Base-by-base conservation (phyloP, 2,329 filamentous ascomycete genomes). In the Alternaria infectoria region DNA sequence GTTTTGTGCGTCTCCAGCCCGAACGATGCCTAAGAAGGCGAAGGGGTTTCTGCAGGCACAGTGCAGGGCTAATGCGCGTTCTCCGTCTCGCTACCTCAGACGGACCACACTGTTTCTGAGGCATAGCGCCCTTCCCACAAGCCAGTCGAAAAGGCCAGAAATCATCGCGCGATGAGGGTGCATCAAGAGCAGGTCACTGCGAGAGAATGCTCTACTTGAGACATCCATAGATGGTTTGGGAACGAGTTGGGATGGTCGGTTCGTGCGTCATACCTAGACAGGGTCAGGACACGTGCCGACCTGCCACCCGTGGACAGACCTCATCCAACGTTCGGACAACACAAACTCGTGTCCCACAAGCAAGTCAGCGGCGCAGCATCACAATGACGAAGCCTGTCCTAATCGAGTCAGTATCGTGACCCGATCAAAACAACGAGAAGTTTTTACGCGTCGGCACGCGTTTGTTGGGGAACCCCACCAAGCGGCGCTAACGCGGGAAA, bases 401-500 rank as follows among this genome's bases (percentile, higher is more conserved):
- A 25, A 26, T 13, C 7, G 21, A 46, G 46, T 13, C 21, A 26
- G 19, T 13, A 7, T 46, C n/a, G 36, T 25, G 26, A 6, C 43
- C 45, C 46, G 51, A 47, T 36, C 45, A 45, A 52, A 60, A 46
- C 49, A 51, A 51, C 19, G n/a, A 32, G n/a, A 32, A 36, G 43
- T 25, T 50, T 49, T 19, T 54, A 56, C 67, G 60, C 62, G 62
- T 68, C 43, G 65, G 54, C 59, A 66, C 61, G 65, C 65, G 61
- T 72, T 65, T 63, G 69, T 61, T 59, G 64, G 62, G 68, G n/a
- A 28, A 57, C 51, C 51, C 47, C 44, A 66, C 61, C 47, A 55
- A 56, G 54, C 17, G 25, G 50, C 55, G 57, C 62, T 65, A 67
- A 54, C 54, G 62, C 58, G 52, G 56, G 49, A 52, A 58, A 49